These are phyloP conservation scores for Halteria grandinella DNA, from an alignment of 73 alveolate genomes.

Conservation along the genomic window DNA sequence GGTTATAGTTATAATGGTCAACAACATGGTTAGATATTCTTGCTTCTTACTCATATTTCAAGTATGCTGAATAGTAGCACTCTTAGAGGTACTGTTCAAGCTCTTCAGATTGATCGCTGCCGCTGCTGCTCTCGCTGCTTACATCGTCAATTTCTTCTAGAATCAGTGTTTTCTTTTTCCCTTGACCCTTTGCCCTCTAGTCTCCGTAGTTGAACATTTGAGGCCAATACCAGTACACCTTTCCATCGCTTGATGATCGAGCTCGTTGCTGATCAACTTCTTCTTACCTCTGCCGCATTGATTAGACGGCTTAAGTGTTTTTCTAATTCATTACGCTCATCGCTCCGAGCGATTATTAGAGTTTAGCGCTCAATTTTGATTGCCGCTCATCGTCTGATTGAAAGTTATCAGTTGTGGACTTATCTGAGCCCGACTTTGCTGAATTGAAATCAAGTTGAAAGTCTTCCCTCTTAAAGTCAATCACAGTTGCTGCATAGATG, in stretches of 20 bases:
- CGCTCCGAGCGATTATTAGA: not conserved
- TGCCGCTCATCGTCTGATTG: slow-evolving; percentile 2
- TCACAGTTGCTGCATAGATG: not conserved
- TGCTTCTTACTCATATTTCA: slow-evolving; percentile 13
- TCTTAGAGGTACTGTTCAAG: slow-evolving; percentile 27
- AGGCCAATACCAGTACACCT: slow-evolving; percentile 35
- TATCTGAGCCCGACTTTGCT: slow-evolving; percentile 7
- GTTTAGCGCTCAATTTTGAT: not conserved
- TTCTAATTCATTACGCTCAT: not conserved
- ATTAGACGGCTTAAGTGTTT: not conserved
- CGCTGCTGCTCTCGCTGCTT: slow-evolving; percentile 21
- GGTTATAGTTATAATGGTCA: slow-evolving; percentile 11
- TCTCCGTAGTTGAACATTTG: not conserved
- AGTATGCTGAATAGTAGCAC: slow-evolving; percentile 20
- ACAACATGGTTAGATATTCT: not conserved
- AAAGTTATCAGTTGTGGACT: slow-evolving; percentile 32
- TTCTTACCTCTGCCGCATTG: not conserved
- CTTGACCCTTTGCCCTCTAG: not conserved
- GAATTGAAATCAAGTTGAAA: slow-evolving; percentile 8
- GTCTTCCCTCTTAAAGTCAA: slow-evolving; percentile 26
- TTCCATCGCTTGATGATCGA: not conserved
- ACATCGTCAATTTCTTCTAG: slow-evolving; percentile 24
- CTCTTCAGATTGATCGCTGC: not conserved
- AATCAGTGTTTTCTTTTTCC: too few relatives aligned
- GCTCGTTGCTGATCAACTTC: not conserved